Evolutionary conservation across 176 grass and related monocot genomes (phyloP), one percentile per base, ranked within the genome.

Genomic region (Avena eriantha): DNA sequence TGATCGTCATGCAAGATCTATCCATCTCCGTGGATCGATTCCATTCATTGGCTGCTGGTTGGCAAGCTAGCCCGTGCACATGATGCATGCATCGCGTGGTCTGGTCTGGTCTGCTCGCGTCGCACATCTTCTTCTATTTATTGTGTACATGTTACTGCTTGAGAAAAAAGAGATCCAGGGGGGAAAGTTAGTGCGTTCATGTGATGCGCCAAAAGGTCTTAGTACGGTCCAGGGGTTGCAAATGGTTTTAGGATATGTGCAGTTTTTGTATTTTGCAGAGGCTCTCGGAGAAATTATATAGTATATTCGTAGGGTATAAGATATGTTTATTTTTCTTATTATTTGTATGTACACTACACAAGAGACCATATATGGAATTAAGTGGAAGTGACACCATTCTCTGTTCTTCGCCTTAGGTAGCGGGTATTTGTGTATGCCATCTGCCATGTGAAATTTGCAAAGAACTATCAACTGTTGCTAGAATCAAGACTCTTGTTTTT

Each of bases 71-170:
- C 49, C 73, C 73, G 33, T 76, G 67, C 35, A 36, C 17, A 10
- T 10, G 39, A 47, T 10, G 14, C 67, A 58, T 73, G 67, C 81
- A 39, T 83, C 81, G 41, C 81, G 67, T 83, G 60, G 21, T 82
- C 26, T 60, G 29, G 29, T 29, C 29, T 29, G 43, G 72, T 82
- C 76, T 31, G 51, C 17, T 19, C 17, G 16, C 10, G 83, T 70
- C 76, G 54, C 21, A 5, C 57, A 56, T 86, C 58, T 26, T 75
- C 50, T 57, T 83, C 21, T 8, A 81, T 80, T 68, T 65, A 35
- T 54, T 76, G 39, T 80, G 81, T 88, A 91, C 9, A 88, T 91
- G 60, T 51, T 47, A 82, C 47, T 64, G 64, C 64, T 67, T 22
- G 31, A 31, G 2, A 51, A 50, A 15, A 77, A 41, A 4, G 35